These are phyloP conservation scores for Pythium myriotylum DNA, from an alignment of 352 stramenopile species.

Conservation along the genomic window DNA sequence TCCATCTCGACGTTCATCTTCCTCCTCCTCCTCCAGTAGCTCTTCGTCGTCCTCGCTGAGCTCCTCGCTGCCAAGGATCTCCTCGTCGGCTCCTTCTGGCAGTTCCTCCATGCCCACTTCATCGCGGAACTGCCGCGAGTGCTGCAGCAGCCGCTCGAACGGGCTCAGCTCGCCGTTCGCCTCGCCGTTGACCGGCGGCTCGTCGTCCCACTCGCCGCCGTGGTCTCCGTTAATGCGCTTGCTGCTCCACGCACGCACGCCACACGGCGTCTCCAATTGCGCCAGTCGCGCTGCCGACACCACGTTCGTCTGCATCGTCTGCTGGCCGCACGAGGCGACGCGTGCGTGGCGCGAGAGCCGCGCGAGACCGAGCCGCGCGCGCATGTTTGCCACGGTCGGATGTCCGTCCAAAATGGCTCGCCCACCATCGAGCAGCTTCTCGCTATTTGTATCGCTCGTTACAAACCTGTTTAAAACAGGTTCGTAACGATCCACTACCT, in stretches of 20 bases:
- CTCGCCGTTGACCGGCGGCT: constrained; percentile 19
- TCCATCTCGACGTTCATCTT: constrained; percentile 20
- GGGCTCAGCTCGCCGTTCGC: constrained; percentile 45
- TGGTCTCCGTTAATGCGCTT: constrained; percentile 13
- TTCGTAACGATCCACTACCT: neutral
- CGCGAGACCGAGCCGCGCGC: constrained; percentile 15
- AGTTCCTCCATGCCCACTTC: constrained; percentile 26
- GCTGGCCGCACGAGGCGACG: constrained; percentile 4
- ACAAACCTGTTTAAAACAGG: constrained; percentile 5
- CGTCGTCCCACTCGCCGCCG: constrained; percentile 27
- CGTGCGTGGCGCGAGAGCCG: constrained; percentile 12
- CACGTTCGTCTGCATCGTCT: neutral
- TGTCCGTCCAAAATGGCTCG: too few relatives aligned
- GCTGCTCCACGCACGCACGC: constrained; percentile 17
- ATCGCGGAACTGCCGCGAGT: constrained; percentile 64
- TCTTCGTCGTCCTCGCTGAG: constrained; percentile 11
- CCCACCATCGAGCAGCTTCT: neutral
- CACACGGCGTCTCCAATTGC: too few relatives aligned
- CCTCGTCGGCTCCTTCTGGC: constrained; percentile 19
- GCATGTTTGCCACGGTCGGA: constrained; percentile 19
- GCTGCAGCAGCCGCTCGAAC: constrained; percentile 67
- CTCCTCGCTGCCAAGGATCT: constrained; percentile 17
- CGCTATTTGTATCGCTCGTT: neutral
- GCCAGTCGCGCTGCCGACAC: neutral
- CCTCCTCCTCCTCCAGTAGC: constrained; percentile 5